Percentiles rank a stretch among this genome's conserved stretches.
phyloP scores from a whole-genome alignment of 192 early-diverging fungal genomes.

The Helicostylum pulchrum region DNA sequence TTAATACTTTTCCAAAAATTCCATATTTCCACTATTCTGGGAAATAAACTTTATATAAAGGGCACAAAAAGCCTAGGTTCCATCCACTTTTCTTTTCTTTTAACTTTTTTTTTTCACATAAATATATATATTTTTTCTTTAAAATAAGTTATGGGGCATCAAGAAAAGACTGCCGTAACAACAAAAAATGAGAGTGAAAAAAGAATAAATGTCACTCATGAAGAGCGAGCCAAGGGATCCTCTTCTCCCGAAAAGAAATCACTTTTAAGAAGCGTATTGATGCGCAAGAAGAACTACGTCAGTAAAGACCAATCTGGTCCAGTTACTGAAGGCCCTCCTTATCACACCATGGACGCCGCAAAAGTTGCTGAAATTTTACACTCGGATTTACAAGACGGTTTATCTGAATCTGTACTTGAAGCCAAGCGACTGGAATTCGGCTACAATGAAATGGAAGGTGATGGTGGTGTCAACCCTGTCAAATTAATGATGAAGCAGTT shows the following conservation, averaged over 20 bases:
- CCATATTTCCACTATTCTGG: too few relatives aligned
- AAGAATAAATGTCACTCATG: neutral
- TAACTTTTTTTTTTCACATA: too few relatives aligned
- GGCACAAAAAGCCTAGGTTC: too few relatives aligned
- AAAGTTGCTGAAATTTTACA: conserved; percentile 29
- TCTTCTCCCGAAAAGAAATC: conserved; percentile 6
- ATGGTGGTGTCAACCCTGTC: conserved; percentile 61
- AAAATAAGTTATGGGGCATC: too few relatives aligned
- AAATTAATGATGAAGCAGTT: conserved; percentile 65
- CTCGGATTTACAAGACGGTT: conserved; percentile 37
- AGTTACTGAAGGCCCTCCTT: conserved; percentile 26
- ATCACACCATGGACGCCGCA: conserved; percentile 33
- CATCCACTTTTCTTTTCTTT: too few relatives aligned
- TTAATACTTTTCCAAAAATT: too few relatives aligned
- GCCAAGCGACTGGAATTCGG: conserved; percentile 46
- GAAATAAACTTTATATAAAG: too few relatives aligned
- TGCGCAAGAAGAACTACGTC: conserved; percentile 27
- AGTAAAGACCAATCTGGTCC: conserved; percentile 7
- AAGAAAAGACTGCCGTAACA: too few relatives aligned
- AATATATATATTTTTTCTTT: too few relatives aligned
- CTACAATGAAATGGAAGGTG: conserved; percentile 63
- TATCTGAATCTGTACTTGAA: conserved; percentile 46
- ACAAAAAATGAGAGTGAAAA: neutral
- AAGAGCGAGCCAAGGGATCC: neutral
- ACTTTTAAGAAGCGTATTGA: conserved; percentile 12